Evolutionary conservation across 768 basidiomycete genomes (phyloP), one percentile per base, ranked within the genome.

Genomic region (Tylopilus felleus): DNA sequence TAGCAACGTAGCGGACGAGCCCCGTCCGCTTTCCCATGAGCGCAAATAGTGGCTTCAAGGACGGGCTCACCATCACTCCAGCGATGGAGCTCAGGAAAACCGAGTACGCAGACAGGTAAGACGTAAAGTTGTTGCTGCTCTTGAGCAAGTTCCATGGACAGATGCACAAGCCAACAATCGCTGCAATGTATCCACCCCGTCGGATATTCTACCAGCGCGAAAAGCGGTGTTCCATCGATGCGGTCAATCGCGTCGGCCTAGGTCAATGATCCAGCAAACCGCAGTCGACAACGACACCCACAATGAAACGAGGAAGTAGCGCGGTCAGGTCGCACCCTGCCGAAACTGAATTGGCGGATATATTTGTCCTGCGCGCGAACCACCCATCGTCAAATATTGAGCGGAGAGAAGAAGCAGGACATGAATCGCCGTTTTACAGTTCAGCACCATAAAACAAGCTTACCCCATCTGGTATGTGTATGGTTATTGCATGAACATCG

Each of bases 251-350:
- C n/a, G 42, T 50, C 21, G 33, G 40, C 40, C 39, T 41, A 41
- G 39, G 31, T 38, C 33, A 33, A 38, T 36, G 38, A n/a, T 17
- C 52, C 31, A 42, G 35, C 43, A 58, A 36, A 41, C 16, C 43
- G 35, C 40, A 31, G n/a, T 23, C 16, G 45, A 51, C 19, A 31
- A 47, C n/a, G 29, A 47, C 22, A 73, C 79, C 28, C 59, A 84
- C 83, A 61, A 93, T 82, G 71, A 82, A 92, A 45, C 84, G 84
- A 51, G 91, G 90, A 60, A 82, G 75, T 28, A 92, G 77, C 3
- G 89, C 82, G 2, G 89, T 92, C 60, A 93, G 70, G 68, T 93
- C 90, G 63, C 88, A 90, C 14, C 91, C 89, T 4, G 90, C 89
- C 41, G 84, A 86, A 64, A 92, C 81, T 5, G 86, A 85, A 72